These are phyloP conservation scores for Cystobasidium sp. DNA, from an alignment of 1,284 basidiomycete species.

Conservation along the genomic window DNA sequence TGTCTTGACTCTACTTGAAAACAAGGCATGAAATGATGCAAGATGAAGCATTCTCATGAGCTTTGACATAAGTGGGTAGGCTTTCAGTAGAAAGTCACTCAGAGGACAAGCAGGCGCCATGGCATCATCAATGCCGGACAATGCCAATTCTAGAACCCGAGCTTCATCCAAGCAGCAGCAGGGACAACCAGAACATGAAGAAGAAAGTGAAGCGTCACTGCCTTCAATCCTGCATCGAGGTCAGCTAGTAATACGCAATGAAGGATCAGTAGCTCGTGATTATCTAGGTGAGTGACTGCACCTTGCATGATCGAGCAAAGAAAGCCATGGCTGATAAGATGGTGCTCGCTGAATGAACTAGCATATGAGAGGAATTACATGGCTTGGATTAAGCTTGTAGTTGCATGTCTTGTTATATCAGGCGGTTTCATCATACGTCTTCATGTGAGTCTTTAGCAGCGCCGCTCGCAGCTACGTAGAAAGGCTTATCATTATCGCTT, in stretches of 20 bases:
- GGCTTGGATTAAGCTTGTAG: conserved; percentile 40
- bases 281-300: conserved; percentile 24
- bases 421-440: conserved; percentile 37
- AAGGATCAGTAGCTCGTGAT: conserved; percentile 31
- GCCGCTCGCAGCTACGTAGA: background rate
- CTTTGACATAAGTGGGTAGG: background rate
- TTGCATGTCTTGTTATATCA: conserved; percentile 36
- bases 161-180: background rate
- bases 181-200: background rate
- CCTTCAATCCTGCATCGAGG: conserved; percentile 32
- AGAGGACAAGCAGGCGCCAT: background rate
- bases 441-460: conserved; percentile 10
- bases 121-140: conserved; percentile 26
- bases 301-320: background rate
- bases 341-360: background rate
- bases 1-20: no score
- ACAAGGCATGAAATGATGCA: no score
- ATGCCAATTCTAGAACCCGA: background rate
- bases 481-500: background rate
- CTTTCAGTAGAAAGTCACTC: background rate
- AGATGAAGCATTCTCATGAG: no score
- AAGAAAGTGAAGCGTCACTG: conserved; percentile 2
- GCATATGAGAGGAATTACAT: conserved; percentile 40
- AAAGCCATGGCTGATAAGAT: background rate
- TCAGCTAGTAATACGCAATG: conserved; percentile 35